Evolutionary conservation across 352 stramenopile species (phyloP).

Genomic region (Globisporangium spiculum): DNA sequence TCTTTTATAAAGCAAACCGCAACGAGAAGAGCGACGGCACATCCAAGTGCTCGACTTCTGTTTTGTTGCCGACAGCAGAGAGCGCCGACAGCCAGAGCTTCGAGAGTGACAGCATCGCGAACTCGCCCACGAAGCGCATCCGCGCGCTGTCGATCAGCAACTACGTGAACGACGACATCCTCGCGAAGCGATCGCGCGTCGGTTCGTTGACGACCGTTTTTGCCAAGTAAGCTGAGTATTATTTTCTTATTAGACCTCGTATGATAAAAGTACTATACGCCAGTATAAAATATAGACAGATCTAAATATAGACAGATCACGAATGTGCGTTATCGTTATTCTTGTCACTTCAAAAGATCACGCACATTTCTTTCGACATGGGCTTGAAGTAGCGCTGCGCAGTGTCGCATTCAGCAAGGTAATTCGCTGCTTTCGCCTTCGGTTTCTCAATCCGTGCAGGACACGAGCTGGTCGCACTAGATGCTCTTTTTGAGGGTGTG

Average conservation of each 20-base stretch:
- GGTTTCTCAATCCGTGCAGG: slow-evolving; percentile 37
- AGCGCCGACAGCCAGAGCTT: neutral
- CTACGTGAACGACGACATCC: slow-evolving; percentile 42
- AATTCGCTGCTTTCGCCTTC: slow-evolving; percentile 25
- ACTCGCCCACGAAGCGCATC: slow-evolving; percentile 76
- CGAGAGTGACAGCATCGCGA: slow-evolving; percentile 36
- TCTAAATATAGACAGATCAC: neutral
- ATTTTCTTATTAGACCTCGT: slow-evolving; percentile 13
- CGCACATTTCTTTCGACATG: no score
- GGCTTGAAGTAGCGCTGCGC: slow-evolving; percentile 23
- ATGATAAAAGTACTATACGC: slow-evolving; percentile 4
- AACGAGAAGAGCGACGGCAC: slow-evolving; percentile 33
- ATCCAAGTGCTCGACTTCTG: slow-evolving; percentile 16
- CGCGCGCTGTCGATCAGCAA: slow-evolving; percentile 66
- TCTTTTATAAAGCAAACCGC: slow-evolving; percentile 80
- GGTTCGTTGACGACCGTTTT: slow-evolving; percentile 45
- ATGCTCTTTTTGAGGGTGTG: slow-evolving; percentile 35
- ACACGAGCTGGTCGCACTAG: slow-evolving; percentile 40
- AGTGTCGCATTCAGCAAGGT: slow-evolving; percentile 40
- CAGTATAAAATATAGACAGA: slow-evolving; percentile 3
- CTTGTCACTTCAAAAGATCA: neutral
- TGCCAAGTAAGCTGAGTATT: slow-evolving; percentile 14
- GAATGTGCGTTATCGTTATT: neutral
- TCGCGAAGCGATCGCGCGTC: slow-evolving; percentile 61
- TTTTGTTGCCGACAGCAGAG: neutral